Base-by-base conservation (phyloP, 73 alveolate species). In the Effrenium voratum region DNA sequence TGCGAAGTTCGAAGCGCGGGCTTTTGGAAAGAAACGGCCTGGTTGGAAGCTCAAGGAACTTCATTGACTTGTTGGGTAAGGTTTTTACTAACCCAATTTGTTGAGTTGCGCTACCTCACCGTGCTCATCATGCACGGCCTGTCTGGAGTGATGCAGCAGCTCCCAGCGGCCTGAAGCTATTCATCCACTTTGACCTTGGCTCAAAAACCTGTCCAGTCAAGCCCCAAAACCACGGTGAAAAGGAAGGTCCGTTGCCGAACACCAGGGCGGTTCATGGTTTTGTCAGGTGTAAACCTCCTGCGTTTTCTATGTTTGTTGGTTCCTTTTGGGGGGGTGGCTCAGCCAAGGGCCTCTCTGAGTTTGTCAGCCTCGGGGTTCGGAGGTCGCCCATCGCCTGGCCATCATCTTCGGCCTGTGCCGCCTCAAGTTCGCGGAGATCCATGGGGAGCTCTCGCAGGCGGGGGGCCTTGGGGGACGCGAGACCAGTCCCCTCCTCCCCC, bases 381-480 rank as follows among this genome's bases (percentile, higher is more conserved):
- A 91, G 98, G 98, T 75, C 60, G 60, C 98, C 45, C 99, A 99
- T 91, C 98, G 99, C 66, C 82, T 99, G 80, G 52, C 98, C 44
- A 93, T 99, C 85, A 85, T 99, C 46, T 99, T 99, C 75, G 99
- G 98, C 47, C 99, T 99, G 84, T 99, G 98, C 90, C 99, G 99
- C 46, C 99, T 99, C 79, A 99, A 94, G 80, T 99, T 99, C 43
- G 99, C 99, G 19, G 99, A 99, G 99, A 99, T 99, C 49, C 99
- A 99, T 84, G 99, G 99, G 1, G 99, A 99, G 91, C 96, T 99
- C 19, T 90, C 99, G 0, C 99, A 99, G 95, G 95, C 95, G 2
- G 30, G 8, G n/a, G n/a, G n/a, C n/a, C n/a, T n/a, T n/a, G n/a
- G n/a, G n/a, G n/a, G n/a, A n/a, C n/a, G n/a, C n/a, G n/a, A n/a